Conservation (phyloP, 148 eudicot genomes). For the Vaccinium darrowii region DNA sequence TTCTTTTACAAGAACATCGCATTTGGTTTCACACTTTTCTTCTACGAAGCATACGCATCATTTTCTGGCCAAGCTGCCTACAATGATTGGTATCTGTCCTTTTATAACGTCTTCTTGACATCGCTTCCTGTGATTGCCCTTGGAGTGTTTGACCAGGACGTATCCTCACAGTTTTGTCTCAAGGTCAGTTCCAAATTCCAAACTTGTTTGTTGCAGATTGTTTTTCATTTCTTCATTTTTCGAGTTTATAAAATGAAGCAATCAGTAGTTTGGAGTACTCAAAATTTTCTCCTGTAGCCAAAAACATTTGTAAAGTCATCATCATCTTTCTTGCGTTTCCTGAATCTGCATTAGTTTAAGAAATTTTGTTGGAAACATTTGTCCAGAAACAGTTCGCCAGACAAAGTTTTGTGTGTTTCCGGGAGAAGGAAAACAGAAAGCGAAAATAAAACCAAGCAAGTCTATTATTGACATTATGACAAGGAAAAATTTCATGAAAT, state of each 20-base stretch:
- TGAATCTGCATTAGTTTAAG: not conserved
- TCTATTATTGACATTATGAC: not conserved
- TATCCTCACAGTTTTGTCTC: constrained; percentile 46
- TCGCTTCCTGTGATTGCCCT: constrained; percentile 61
- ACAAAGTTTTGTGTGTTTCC: not conserved
- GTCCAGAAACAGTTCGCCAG: not conserved
- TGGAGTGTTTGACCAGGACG: constrained; percentile 67
- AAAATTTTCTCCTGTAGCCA: not conserved
- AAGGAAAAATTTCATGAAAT: not conserved
- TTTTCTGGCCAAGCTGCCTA: constrained; percentile 61
- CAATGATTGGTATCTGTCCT: constrained; percentile 53
- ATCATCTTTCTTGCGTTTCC: not conserved
- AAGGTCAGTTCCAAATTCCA: constrained; percentile 32
- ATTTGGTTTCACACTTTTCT: constrained; percentile 59
- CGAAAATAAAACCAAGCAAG: not conserved
- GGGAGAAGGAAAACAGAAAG: not conserved
- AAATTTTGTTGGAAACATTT: not conserved
- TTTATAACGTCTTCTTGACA: constrained; percentile 55
- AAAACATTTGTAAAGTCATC: not conserved
- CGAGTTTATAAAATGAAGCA: not conserved
- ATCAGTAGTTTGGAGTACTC: not conserved
- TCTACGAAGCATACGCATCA: constrained; percentile 54
- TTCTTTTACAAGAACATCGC: constrained; percentile 73
- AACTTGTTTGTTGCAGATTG: not conserved
- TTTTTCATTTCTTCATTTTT: not conserved